Percentiles rank a stretch among this genome's conserved stretches.
Conservation (phyloP, 139 green algal species). For the Coelastrella sp. region DNA sequence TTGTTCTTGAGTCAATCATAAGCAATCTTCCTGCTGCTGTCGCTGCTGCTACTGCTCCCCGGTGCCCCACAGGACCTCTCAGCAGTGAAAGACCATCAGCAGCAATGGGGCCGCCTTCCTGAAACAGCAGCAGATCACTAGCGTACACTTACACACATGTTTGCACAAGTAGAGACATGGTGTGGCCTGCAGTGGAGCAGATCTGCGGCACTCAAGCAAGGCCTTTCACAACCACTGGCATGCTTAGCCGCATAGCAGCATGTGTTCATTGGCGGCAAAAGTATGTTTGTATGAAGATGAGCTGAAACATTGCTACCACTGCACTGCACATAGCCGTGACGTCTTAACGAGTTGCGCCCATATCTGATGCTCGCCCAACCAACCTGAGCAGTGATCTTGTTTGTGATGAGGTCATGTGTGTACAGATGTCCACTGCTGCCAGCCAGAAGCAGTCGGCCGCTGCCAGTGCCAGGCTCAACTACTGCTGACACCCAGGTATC, state of each 20-base stretch:
- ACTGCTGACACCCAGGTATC: conserved; percentile 4
- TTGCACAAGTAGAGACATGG: too few relatives aligned
- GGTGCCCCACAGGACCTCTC: conserved; percentile 24
- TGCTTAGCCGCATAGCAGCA: too few relatives aligned
- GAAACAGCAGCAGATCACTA: too few relatives aligned
- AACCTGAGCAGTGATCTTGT: conserved; percentile 20
- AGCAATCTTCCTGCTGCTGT: conserved; percentile 22
- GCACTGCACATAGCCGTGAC: too few relatives aligned
- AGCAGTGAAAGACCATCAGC: conserved; percentile 26
- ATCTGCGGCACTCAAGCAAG: too few relatives aligned
- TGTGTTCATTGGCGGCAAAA: too few relatives aligned
- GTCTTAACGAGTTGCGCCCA: too few relatives aligned
- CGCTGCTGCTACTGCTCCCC: conserved; percentile 21
- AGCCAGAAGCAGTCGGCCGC: conserved; percentile 26
- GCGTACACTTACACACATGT: too few relatives aligned
- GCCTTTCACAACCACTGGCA: too few relatives aligned
- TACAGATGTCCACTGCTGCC: not conserved
- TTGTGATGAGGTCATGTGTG: conserved; percentile 39
- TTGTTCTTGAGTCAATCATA: conserved; percentile 68
- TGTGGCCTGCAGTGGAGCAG: too few relatives aligned
- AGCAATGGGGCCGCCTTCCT: not conserved
- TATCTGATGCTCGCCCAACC: not conserved
- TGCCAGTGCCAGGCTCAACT: conserved; percentile 10
- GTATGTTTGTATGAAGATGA: too few relatives aligned
- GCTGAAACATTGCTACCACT: too few relatives aligned